phyloP scores from a whole-genome alignment of 306 rosid genomes.

The Herpetospermum pedunculosum region DNA sequence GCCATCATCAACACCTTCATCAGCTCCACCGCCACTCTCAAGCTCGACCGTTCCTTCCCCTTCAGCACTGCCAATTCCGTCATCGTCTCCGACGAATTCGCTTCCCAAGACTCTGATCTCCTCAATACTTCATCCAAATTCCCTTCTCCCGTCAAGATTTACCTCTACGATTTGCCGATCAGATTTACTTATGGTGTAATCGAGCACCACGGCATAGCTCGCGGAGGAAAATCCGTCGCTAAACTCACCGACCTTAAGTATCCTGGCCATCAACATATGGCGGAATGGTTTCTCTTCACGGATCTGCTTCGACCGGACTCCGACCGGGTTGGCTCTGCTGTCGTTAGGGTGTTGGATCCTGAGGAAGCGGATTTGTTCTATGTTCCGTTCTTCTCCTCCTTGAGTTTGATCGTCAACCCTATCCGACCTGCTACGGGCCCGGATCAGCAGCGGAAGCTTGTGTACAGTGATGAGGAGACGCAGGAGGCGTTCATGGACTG shows the following conservation, averaged over 20 bases:
- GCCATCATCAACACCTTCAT: constrained; percentile 35
- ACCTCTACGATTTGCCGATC: constrained; percentile 54
- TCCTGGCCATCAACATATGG: constrained; percentile 97
- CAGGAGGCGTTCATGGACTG: constrained; percentile 75
- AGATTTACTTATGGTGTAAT: constrained; percentile 67
- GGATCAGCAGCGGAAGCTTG: constrained; percentile 17
- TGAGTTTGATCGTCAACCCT: constrained; percentile 10
- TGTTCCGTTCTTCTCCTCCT: constrained; percentile 9
- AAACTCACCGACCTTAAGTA: constrained; percentile 32
- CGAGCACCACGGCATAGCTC: constrained; percentile 12
- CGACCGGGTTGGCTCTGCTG: constrained; percentile 40
- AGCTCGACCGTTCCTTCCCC: constrained; percentile 23
- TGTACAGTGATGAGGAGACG: constrained; percentile 70
- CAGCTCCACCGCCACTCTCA: constrained; percentile 30
- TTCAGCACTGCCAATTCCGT: constrained; percentile 22
- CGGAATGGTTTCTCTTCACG: constrained; percentile 73
- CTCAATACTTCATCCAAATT: background rate
- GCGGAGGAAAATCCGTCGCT: background rate
- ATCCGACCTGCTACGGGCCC: background rate
- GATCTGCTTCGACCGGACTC: constrained; percentile 46
- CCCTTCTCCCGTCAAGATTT: constrained; percentile 20
- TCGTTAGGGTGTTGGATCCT: constrained; percentile 37
- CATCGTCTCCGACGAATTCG: constrained; percentile 4
- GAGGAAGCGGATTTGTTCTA: constrained; percentile 66
- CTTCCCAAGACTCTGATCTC: background rate